Evolutionary conservation across 306 rosid species (phyloP), one percentile per base, ranked within the genome.

Genomic region (Quercus cerris): DNA sequence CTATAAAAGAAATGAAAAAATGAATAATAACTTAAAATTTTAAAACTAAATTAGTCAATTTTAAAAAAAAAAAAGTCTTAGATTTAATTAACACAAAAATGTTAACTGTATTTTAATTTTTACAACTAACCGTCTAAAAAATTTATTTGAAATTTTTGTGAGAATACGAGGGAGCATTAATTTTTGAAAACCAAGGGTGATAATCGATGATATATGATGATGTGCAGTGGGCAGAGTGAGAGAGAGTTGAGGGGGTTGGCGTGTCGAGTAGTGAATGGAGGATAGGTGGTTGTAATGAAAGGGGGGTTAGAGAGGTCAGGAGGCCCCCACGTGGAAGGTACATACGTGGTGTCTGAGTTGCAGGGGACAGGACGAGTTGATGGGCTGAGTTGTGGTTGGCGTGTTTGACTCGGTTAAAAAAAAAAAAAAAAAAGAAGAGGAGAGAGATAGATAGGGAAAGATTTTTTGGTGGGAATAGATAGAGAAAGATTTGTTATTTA

Each of bases 341-440:
- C 61, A 25, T 31, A 76, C 56, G 68, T 20, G 84, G 90, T 94
- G 97, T 91, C 97, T 78, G 84, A 82, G 88, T 70, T 3, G 92
- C 84, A 88, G 97, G 97, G 88, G 89, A 89, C 93, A 92, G 86
- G 73, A 80, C 75, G 35, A 74, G 81, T 75, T 87, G 87, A 84
- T 79, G 58, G 31, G 73, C 68, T 69, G 35, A 44, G 49, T 27
- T 78, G 61, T 84, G 69, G 71, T 51, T 87, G 90, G 76, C 88
- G 92, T 90, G 90, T 90, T 89, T 87, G 90, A 87, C 92, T 79
- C 77, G 70, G 23, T 69, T 78, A 76, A 67, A n/a, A 44, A 23
- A 44, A 31, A 2, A 31, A 4, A 14, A 57, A 56, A 13, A 33
- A 30, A 5, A n/a, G n/a, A 56, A 15, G 6, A 0, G 41, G 46